phyloP scores from a whole-genome alignment of 2,329 filamentous ascomycete genomes.

The Fusarium lateritium region DNA sequence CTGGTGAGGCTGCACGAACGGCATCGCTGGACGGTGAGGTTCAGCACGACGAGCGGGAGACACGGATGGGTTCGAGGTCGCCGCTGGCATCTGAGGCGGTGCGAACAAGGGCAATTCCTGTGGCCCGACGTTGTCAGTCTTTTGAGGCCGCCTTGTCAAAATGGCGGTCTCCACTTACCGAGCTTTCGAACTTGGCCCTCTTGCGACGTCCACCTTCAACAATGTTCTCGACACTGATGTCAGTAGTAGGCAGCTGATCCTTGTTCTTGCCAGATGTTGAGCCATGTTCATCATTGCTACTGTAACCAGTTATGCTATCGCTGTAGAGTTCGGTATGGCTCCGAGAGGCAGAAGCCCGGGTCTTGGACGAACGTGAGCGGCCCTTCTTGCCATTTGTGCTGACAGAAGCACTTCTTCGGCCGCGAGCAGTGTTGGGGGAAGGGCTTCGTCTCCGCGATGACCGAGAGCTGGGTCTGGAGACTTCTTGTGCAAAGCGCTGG shows the following conservation, averaged over 20 bases:
- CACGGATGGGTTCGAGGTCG: slow-evolving; percentile 96
- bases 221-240: slow-evolving; percentile 98
- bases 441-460: slow-evolving; percentile 82
- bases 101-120: slow-evolving; percentile 97
- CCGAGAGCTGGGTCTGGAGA: slow-evolving; percentile 78
- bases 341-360: slow-evolving; percentile 64
- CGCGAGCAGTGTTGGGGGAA: slow-evolving; percentile 78
- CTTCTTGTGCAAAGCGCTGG: slow-evolving; percentile 70
- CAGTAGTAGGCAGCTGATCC: slow-evolving; percentile 92
- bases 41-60: slow-evolving; percentile 89
- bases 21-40: slow-evolving; percentile 79
- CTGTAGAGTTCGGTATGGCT: slow-evolving; percentile 71
- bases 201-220: slow-evolving; percentile 96
- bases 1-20: slow-evolving; percentile 82
- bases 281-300: slow-evolving; percentile 86
- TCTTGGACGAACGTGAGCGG: slow-evolving; percentile 79
- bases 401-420: slow-evolving; percentile 83
- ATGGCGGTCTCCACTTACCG: slow-evolving; percentile 74
- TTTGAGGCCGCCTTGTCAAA: slow-evolving; percentile 40
- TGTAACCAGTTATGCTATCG: slow-evolving; percentile 82
- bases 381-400: slow-evolving; percentile 74
- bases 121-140: slow-evolving; percentile 51
- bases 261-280: slow-evolving; percentile 81
- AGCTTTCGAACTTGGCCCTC: slow-evolving; percentile 95
- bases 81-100: slow-evolving; percentile 92